Evolutionary conservation across 2,329 filamentous ascomycete genomes (phyloP).

Genomic region (Colletotrichum shisoi): DNA sequence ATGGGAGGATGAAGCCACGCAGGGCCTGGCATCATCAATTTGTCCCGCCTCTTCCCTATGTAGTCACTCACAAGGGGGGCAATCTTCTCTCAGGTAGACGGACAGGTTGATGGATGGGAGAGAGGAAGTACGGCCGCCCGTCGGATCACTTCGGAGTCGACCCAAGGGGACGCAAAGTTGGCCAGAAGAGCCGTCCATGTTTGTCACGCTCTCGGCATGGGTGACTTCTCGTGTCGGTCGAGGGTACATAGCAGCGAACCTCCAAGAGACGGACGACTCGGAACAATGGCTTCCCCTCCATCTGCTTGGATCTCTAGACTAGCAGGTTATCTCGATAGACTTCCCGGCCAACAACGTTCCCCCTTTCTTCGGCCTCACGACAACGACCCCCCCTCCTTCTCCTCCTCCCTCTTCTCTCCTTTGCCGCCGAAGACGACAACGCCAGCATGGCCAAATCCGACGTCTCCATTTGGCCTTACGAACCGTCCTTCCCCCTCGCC

Average conservation of each 20-base stretch:
- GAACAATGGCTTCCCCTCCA: not conserved
- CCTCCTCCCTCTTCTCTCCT: no score
- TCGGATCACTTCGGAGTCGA: not conserved
- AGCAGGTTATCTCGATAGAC: not conserved
- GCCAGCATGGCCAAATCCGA: not conserved
- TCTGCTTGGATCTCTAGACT: not conserved
- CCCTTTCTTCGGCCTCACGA: no score
- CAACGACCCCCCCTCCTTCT: not conserved
- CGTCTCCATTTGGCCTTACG: constrained; percentile 52
- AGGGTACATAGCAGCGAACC: not conserved
- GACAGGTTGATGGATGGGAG: not conserved
- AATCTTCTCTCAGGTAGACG: not conserved
- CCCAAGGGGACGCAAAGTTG: not conserved
- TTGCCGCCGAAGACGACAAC: no score
- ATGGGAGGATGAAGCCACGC: not conserved
- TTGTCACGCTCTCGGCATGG: not conserved
- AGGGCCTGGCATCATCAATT: not conserved
- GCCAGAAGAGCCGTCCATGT: not conserved
- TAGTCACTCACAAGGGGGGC: not conserved
- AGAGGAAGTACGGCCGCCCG: not conserved
- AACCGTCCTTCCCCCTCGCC: constrained; percentile 54
- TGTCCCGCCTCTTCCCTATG: not conserved
- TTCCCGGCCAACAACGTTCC: no score
- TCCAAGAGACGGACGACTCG: not conserved
- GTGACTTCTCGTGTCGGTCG: not conserved